phyloP scores from a whole-genome alignment of 257 asterid species.

The Solanum boliviense region DNA sequence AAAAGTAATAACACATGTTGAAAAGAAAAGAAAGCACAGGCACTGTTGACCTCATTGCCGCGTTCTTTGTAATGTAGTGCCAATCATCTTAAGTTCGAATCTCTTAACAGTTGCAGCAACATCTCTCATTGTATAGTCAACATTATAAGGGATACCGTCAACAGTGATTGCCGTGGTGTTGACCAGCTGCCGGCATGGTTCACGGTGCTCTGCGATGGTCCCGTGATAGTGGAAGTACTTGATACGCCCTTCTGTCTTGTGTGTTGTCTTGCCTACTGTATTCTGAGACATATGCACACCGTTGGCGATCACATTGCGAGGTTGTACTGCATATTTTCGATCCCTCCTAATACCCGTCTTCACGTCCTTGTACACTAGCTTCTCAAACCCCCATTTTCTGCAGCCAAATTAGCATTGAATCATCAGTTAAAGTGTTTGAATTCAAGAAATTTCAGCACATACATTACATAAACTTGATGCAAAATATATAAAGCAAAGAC shows the following conservation, averaged over 20 bases:
- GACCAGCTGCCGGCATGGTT: conserved; percentile 44
- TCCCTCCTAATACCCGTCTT: conserved; percentile 51
- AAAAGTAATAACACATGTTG: background rate
- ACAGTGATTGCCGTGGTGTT: conserved; percentile 27
- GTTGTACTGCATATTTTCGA: conserved; percentile 68
- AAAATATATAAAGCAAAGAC: background rate
- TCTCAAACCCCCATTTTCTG: conserved; percentile 92
- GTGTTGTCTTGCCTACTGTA: conserved; percentile 46
- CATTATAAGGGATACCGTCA: conserved; percentile 34
- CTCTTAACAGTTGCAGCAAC: conserved; percentile 53
- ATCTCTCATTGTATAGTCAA: conserved; percentile 52
- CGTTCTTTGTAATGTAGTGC: conserved; percentile 46
- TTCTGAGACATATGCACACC: conserved; percentile 89
- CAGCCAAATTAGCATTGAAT: background rate
- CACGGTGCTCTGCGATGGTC: conserved; percentile 55
- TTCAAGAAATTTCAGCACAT: background rate
- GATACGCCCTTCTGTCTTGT: conserved; percentile 52
- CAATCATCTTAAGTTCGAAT: conserved; percentile 60
- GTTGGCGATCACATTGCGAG: conserved; percentile 54
- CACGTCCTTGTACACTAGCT: conserved; percentile 61
- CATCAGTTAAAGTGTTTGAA: background rate
- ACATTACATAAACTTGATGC: background rate
- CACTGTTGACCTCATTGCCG: conserved; percentile 29
- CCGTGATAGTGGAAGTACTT: conserved; percentile 73
- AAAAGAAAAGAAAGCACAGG: background rate